Base-by-base conservation (phyloP, 2,329 filamentous ascomycete genomes). In the Zasmidium angulare region DNA sequence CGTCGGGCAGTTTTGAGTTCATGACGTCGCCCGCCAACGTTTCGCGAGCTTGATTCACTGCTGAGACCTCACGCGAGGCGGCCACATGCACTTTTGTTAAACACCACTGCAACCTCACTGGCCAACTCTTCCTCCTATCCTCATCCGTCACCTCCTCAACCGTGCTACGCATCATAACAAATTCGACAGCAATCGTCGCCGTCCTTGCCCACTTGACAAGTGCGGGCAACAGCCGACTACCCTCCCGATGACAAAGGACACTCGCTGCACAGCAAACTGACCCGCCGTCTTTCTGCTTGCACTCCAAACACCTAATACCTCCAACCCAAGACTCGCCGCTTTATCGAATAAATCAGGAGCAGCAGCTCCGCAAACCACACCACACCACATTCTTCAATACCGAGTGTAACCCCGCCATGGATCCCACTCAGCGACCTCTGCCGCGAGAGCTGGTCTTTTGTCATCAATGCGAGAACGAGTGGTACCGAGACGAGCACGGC, bases 381-480 rank as follows among this genome's bases (percentile, higher is more conserved):
- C n/a, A n/a, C n/a, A n/a, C n/a, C n/a, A n/a, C n/a, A n/a, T n/a
- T n/a, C n/a, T n/a, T n/a, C n/a, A n/a, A n/a, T n/a, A n/a, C n/a
- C n/a, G n/a, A n/a, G n/a, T n/a, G n/a, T n/a, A n/a, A n/a, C n/a
- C 21, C 29, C 52, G 46, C 26, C 20, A 62, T 58, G 60, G 57
- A 60, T 48, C 57, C 23, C 46, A 36, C 46, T n/a, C 59, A 63
- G 51, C 48, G 55, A 47, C 67, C 63, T 26, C 62, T 60, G 40
- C 62, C 68, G 53, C 81, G 85, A 63, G 90, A 96, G 71, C 85
- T 93, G 64, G 88, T 97, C 56, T 96, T 84, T 75, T 99, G 95
- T 76, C 91, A 98, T 76, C 78, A 82, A 61, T 98, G 95, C 77
- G 74, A 83, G 54, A 78, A 89, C 63, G 89, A 96, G 74, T 98